These are phyloP conservation scores for Boletales sp. DNA, from an alignment of 768 basidiomycete genomes.

Conservation along the genomic window DNA sequence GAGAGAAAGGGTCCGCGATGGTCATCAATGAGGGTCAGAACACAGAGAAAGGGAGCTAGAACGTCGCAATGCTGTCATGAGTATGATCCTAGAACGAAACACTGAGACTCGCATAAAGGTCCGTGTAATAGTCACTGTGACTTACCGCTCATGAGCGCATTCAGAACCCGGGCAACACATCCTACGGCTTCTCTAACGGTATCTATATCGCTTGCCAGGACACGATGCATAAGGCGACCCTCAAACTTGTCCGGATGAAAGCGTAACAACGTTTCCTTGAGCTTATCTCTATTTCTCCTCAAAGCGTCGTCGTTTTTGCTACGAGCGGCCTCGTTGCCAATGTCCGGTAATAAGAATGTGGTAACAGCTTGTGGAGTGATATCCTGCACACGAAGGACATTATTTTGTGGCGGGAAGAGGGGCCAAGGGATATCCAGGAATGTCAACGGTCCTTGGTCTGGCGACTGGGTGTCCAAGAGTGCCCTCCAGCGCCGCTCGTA, in stretches of 20 bases:
- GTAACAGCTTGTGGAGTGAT: slow-evolving; percentile 55
- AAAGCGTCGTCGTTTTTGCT: slow-evolving; percentile 21
- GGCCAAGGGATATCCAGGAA: slow-evolving; percentile 78
- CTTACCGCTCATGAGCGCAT: slow-evolving; percentile 45
- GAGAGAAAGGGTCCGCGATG: not conserved
- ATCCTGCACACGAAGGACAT: slow-evolving; percentile 38
- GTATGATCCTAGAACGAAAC: not conserved
- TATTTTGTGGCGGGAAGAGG: slow-evolving; percentile 34
- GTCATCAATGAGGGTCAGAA: not conserved
- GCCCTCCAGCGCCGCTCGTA: slow-evolving; percentile 60
- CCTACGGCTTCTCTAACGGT: slow-evolving; percentile 58
- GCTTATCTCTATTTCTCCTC: slow-evolving; percentile 55
- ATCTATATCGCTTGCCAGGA: slow-evolving; percentile 45
- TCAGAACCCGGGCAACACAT: slow-evolving; percentile 59
- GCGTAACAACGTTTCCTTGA: slow-evolving; percentile 65
- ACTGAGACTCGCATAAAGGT: not conserved
- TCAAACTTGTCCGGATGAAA: slow-evolving; percentile 86
- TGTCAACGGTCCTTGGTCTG: slow-evolving; percentile 30
- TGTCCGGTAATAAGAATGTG: slow-evolving; percentile 49
- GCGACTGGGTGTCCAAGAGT: slow-evolving; percentile 35
- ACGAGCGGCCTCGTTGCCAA: not conserved
- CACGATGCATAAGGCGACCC: slow-evolving; percentile 58
- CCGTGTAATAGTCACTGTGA: not conserved
- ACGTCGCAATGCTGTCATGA: not conserved
- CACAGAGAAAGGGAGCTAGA: too few relatives aligned